Percentiles rank a stretch among this genome's conserved stretches.
These are phyloP conservation scores for Plasmodium vivax DNA, from an alignment of 169 alveolate genomes.

Conservation along the genomic window DNA sequence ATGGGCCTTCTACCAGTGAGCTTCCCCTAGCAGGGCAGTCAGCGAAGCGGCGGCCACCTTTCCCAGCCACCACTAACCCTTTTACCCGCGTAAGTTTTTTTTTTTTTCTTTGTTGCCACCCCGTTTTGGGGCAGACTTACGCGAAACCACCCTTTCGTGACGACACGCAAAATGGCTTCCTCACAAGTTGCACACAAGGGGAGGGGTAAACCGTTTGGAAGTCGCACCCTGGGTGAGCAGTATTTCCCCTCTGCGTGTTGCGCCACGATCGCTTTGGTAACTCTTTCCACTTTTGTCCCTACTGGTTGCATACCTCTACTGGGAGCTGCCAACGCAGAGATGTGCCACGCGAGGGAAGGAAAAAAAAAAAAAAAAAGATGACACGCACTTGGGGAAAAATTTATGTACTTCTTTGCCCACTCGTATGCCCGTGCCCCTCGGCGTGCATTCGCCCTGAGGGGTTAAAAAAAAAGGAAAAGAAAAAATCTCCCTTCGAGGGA, in stretches of 20 bases:
- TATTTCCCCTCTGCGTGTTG: not conserved
- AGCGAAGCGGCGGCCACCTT: not conserved
- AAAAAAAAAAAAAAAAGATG: not conserved
- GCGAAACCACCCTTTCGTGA: not conserved
- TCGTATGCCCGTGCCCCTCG: not conserved
- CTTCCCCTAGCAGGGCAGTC: not conserved
- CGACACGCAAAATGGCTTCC: not conserved
- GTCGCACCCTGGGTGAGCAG: not conserved
- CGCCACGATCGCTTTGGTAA: not conserved
- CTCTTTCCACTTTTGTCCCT: not conserved
- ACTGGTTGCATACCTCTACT: not conserved
- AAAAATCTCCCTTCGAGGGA: not conserved
- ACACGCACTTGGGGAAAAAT: not conserved
- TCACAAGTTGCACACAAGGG: not conserved
- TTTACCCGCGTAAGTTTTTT: not conserved
- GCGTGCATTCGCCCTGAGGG: not conserved
- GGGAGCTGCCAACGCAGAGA: not conserved
- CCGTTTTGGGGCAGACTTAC: not conserved
- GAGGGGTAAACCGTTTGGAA: not conserved
- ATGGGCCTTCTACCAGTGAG: not conserved
- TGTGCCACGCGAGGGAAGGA: too few relatives aligned
- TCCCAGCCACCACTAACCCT: not conserved
- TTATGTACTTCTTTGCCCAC: not conserved
- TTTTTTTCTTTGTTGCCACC: not conserved
- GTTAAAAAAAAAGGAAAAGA: not conserved